phyloP scores from a whole-genome alignment of 2,329 filamentous ascomycete genomes.

The Daldinia sp. region DNA sequence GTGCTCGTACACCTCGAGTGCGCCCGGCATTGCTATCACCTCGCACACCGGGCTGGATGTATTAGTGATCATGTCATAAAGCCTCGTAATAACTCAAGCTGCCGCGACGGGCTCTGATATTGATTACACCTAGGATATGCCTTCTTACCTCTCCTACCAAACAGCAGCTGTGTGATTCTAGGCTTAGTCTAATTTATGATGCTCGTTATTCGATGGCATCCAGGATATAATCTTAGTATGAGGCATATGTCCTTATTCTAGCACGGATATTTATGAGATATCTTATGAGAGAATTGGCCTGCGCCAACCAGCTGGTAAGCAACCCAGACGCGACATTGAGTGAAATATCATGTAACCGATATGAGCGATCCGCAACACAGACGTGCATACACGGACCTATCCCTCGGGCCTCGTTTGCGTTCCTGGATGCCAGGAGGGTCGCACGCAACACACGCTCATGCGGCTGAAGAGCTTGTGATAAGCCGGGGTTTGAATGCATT shows the following conservation, averaged over 20 bases:
- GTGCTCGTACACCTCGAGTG: not conserved
- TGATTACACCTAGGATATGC: not conserved
- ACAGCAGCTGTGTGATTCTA: not conserved
- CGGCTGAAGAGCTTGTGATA: conserved; percentile 38
- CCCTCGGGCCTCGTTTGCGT: conserved; percentile 5
- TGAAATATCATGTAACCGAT: conserved; percentile 30
- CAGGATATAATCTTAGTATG: not conserved
- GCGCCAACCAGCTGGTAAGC: not conserved
- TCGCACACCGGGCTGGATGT: not conserved
- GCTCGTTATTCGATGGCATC: not conserved
- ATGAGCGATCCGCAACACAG: conserved; percentile 13
- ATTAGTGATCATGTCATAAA: not conserved
- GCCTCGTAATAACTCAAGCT: not conserved
- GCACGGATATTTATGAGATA: not conserved
- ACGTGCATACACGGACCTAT: conserved; percentile 19
- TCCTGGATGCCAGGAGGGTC: conserved; percentile 20
- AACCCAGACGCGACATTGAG: conserved; percentile 21
- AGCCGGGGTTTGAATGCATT: conserved; percentile 33
- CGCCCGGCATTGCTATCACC: conserved; percentile 7
- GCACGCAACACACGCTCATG: conserved; percentile 28
- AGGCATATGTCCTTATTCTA: conserved; percentile 15
- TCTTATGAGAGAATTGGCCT: conserved; percentile 14
- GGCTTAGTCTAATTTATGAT: not conserved
- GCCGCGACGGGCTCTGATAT: not conserved
- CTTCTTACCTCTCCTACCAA: not conserved